Base-by-base conservation (phyloP, 1,284 basidiomycete species). In the Tilletia indica region DNA sequence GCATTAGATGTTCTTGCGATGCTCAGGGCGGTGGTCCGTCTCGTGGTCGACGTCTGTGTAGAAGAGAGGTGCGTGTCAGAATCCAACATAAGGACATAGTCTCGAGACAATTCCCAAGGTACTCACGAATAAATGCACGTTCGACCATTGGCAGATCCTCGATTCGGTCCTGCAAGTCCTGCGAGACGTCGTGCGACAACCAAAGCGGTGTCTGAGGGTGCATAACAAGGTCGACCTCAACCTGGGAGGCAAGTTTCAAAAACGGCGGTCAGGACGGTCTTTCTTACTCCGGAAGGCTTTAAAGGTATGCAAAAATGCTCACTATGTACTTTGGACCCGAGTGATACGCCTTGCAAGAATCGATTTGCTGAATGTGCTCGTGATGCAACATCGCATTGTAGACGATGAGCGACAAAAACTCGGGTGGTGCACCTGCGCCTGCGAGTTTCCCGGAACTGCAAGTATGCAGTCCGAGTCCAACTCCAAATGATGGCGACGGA, bases 211-310 rank as follows among this genome's bases (percentile, higher is more conserved):
- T 97, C 73, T 90, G 89, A 3, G 91, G 91, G 76, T 91, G 88
- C 90, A 99, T 93, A 34, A 98, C 95, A 69, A 98, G 90, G 85
- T 98, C 96, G 9, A 97, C 89, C 85, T 97, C 95, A 66, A 97
- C 94, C 61, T 64, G 47, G 4, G 31, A 4, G 19, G 47, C 21
- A 34, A 5, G 66, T 45, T n/a, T n/a, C n/a, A n/a, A 68, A 12
- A 38, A 42, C 14, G 54, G 54, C 1, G 54, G 9, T 9, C 54
- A 19, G 14, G 42, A 14, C 14, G 9, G 14, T 1, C 42, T 9
- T 45, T 14, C 14, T 45, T 14, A 8, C 42, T 1, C 42, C 3
- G 6, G 9, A 45, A 45, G 14, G 9, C 42, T 14, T 14, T 3
- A 45, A 8, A 14, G 42, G 9, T 9, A 45, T 19, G 51, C 6